Conservation (phyloP, 805 yeast genomes). For the Candida corydali region DNA sequence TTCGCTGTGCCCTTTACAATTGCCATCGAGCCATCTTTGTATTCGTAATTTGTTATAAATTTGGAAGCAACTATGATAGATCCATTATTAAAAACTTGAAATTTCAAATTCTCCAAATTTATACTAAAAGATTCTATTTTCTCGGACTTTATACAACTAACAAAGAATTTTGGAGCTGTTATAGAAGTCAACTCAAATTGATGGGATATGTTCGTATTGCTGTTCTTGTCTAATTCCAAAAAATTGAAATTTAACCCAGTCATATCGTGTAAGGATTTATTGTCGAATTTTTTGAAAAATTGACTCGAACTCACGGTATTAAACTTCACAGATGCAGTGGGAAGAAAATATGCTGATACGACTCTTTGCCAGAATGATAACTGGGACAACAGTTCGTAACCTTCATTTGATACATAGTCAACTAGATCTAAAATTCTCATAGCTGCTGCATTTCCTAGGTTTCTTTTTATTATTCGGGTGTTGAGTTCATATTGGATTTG, state of each 20-base stretch:
- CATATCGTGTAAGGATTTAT: conserved; percentile 5
- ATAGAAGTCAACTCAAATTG: conserved; percentile 63
- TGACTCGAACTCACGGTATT: conserved; percentile 10
- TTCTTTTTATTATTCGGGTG: conserved; percentile 32
- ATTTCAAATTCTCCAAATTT: conserved; percentile 33
- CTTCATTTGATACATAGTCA: conserved; percentile 35
- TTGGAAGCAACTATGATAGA: conserved; percentile 31
- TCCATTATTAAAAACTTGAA: conserved; percentile 39
- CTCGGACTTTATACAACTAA: conserved; percentile 48
- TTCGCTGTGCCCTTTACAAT: conserved; percentile 58
- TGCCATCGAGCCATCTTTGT: conserved; percentile 68
- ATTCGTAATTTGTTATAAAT: conserved; percentile 32
- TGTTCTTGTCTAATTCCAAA: conserved; percentile 25
- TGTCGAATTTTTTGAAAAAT: conserved; percentile 1
- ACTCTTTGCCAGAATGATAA: conserved; percentile 36
- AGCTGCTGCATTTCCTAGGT: conserved; percentile 40
- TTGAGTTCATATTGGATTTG: conserved; percentile 26
- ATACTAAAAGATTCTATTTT: conserved; percentile 23
- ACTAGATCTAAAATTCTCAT: conserved; percentile 36
- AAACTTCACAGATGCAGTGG: conserved; percentile 26
- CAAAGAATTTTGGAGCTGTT: conserved; percentile 62
- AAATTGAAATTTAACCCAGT: conserved; percentile 8
- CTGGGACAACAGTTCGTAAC: conserved; percentile 21
- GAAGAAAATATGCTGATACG: conserved; percentile 28
- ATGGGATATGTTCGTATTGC: conserved; percentile 7